Evolutionary conservation across 495 filamentous ascomycete species (phyloP).

Genomic region (Neurospora sp.): DNA sequence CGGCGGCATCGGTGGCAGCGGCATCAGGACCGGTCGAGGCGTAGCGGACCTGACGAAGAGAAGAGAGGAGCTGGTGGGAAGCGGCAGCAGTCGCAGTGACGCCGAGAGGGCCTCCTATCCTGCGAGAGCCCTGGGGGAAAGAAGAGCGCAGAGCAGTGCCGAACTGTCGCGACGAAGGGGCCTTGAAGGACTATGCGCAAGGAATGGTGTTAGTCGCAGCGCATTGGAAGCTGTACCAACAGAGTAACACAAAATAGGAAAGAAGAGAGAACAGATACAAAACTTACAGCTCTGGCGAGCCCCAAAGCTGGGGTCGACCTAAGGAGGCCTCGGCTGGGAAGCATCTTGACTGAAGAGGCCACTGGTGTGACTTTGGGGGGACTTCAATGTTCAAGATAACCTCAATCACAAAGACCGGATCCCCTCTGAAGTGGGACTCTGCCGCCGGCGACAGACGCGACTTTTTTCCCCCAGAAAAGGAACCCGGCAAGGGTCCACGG

Average conservation of each 20-base stretch:
- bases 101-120: conserved; percentile 12
- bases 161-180: conserved; percentile 15
- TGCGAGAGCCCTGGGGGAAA: neutral
- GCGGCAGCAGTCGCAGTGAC: conserved; percentile 3
- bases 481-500: neutral
- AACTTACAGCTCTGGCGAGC: conserved; percentile 24
- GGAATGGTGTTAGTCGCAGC: neutral
- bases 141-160: conserved; percentile 18
- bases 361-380: neutral
- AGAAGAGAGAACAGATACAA: neutral
- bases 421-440: neutral
- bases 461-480: neutral
- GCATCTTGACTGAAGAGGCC: conserved; percentile 28
- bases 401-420: neutral
- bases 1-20: neutral
- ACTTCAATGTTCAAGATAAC: neutral
- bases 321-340: conserved; percentile 43
- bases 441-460: neutral
- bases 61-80: conserved; percentile 6
- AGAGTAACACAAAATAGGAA: neutral
- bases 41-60: conserved; percentile 17
- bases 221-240: neutral
- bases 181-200: neutral
- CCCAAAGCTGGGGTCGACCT: conserved; percentile 30
- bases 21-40: conserved; percentile 22